Percentiles rank a stretch among this genome's conserved stretches.
These are phyloP conservation scores for Acanthochlamys bracteata DNA, from an alignment of 106 monocot genomes.

Conservation along the genomic window DNA sequence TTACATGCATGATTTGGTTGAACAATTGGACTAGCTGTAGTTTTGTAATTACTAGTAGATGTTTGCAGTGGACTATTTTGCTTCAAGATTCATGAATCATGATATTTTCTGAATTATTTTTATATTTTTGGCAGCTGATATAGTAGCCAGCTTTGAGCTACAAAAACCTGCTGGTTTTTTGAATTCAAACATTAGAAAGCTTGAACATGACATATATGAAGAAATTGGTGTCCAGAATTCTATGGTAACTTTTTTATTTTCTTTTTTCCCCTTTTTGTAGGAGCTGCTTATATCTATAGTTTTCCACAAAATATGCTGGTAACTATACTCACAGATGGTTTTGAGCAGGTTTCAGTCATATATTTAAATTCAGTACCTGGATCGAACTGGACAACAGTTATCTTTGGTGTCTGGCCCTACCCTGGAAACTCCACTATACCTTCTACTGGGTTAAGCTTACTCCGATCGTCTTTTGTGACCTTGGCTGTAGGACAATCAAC, in stretches of 20 bases:
- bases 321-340: conserved; percentile 8
- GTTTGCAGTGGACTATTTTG: no score
- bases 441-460: conserved; percentile 55
- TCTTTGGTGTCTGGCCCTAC: conserved; percentile 80
- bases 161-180: conserved; percentile 46
- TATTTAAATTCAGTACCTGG: conserved; percentile 34
- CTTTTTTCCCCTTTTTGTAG: neutral
- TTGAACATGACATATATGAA: conserved; percentile 75
- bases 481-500: conserved; percentile 50
- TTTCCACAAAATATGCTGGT: neutral
- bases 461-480: conserved; percentile 54
- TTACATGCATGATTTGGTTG: neutral
- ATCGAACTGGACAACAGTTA: conserved; percentile 75
- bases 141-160: conserved; percentile 79
- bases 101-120: neutral
- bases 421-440: conserved; percentile 57
- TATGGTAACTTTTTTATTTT: conserved; percentile 29
- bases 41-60: neutral
- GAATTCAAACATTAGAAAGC: conserved; percentile 42
- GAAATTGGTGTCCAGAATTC: conserved; percentile 80
- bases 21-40: neutral
- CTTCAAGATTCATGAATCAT: neutral
- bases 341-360: conserved; percentile 41
- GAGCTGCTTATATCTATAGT: neutral
- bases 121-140: conserved; percentile 41